Base-by-base conservation (phyloP, 106 monocot genomes). In the Dendrobium catenatum region DNA sequence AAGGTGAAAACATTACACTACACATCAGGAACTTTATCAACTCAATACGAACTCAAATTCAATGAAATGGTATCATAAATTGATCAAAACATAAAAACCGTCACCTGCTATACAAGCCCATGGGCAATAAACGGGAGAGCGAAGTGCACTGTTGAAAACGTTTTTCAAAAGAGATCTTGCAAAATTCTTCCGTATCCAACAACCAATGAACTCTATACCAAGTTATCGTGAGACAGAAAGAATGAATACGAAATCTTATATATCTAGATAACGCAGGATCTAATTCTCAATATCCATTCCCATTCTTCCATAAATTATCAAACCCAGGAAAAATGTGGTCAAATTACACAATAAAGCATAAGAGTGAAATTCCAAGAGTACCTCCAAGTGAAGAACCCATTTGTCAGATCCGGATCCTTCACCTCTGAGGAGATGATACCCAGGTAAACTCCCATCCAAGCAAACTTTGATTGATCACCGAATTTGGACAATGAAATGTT, bases 381-480 rank as follows among this genome's bases (percentile, higher is more conserved):
- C 96, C 90, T 96, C 96, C 48, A 94, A 58, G 79, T 96, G 92
- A 42, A 96, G 37, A 40, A 96, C 47, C 96, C 96, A 96, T 20
- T 41, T 92, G 41, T 86, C 55, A 10, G 81, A 73, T 9, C 96
- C 96, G 22, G 90, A 80, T 20, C 94, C 94, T 19, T 68, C 86
- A 0, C 96, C 96, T 56, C 81, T 80, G 42, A 86, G 87, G 13
- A 94, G 76, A 82, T 96, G 92, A 82, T 92, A 94, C 49, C 87
- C 94, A 0, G 96, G 91, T 2, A 86, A 56, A 27, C 89, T 94
- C 70, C 94, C 96, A 86, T 96, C 96, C 86, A 96, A 94, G 79
- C 96, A 96, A 88, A 96, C 94, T 96, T 64, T 74, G 79, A 88
- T 72, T 77, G 81, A 26, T 37, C 72, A 55, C 43, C 4, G 68